A percentile compares a stretch with the other conserved stretches of the same genome.
These are phyloP conservation scores for Gnomoniopsis sp. DNA, from an alignment of 2,329 filamentous ascomycete species.

Conservation along the genomic window DNA sequence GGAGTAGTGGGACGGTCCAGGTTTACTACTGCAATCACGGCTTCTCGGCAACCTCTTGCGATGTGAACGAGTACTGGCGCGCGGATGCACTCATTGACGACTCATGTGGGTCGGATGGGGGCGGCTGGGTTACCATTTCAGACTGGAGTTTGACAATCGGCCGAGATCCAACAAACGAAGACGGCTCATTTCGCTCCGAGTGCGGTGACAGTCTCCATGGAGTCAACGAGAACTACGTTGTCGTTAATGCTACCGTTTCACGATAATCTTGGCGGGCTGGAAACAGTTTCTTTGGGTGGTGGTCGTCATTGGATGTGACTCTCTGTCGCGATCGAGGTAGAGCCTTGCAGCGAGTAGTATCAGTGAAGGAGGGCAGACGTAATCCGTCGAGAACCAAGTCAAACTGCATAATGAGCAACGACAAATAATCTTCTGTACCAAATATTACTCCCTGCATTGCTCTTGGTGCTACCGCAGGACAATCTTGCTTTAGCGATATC, in stretches of 20 bases:
- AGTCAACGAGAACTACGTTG: slow-evolving; percentile 6
- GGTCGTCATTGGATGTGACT: neutral
- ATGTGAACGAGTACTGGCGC: slow-evolving; percentile 18
- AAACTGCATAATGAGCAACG: too few species aligned
- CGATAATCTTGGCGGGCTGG: neutral
- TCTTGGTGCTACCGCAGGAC: too few species aligned
- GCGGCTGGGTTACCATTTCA: slow-evolving; percentile 15
- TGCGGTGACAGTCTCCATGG: slow-evolving; percentile 13
- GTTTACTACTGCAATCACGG: slow-evolving; percentile 18
- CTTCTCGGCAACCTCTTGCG: slow-evolving; percentile 8
- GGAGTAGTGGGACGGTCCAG: slow-evolving; percentile 16
- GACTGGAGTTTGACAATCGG: slow-evolving; percentile 16
- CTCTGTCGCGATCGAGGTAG: neutral
- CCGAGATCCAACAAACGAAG: slow-evolving; percentile 14
- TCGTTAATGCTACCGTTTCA: neutral
- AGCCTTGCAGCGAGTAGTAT: neutral
- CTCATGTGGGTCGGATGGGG: slow-evolving; percentile 12
- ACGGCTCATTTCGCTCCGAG: slow-evolving; percentile 14
- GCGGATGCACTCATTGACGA: slow-evolving; percentile 17
- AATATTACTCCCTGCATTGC: too few species aligned
- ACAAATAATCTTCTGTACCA: too few species aligned
- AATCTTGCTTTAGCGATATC: too few species aligned
- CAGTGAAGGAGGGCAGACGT: too few species aligned
- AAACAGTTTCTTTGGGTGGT: neutral
- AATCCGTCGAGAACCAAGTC: too few species aligned